Base-by-base conservation (phyloP, 331 rosid species). In the Malus hybrid region DNA sequence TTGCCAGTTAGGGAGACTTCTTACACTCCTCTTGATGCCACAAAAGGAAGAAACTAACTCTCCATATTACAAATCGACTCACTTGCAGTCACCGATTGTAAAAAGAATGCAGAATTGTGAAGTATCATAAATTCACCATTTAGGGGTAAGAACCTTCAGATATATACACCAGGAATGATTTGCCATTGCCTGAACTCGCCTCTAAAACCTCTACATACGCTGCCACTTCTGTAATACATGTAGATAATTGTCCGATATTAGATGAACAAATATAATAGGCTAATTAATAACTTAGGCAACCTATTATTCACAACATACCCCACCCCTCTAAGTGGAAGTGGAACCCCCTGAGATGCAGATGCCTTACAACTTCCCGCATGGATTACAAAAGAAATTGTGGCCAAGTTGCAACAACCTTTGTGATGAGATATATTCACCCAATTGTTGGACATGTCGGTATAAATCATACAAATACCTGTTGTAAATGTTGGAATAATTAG, bases 151-250 rank as follows among this genome's bases (percentile, higher is more conserved):
- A 56, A 52, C 91, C 79, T 77, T 94, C 97, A 88, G 80, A 80
- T 77, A 69, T 39, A 39, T 39, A 39, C 71, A 69, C 97, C 91
- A 74, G 97, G 99, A 84, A 90, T 74, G 63, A 92, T 92, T 85
- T 94, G 97, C 97, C 96, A 92, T 84, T 92, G 96, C 79, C 99
- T 87, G 80, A 94, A 94, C 78, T 94, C 99, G 13, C 97, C 99
- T 80, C 99, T 92, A 82, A 94, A 90, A 76, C 99, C 99, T 85
- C 97, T 90, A 69, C 97, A 94, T 82, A 94, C 89, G 87, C 97
- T 94, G 81, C 99, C 99, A 80, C 99, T 94, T 77, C 97, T 94
- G 93, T 7, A 56, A 60, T 66, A 67, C 67, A 80, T 28, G 67
- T 18, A 71, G 24, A 67, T 48, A 73, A 64, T 69, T 69, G 36